A percentile compares a stretch with the other conserved stretches of the same genome.
phyloP scores from a whole-genome alignment of 768 basidiomycete genomes.

The Kondoa subrosea region DNA sequence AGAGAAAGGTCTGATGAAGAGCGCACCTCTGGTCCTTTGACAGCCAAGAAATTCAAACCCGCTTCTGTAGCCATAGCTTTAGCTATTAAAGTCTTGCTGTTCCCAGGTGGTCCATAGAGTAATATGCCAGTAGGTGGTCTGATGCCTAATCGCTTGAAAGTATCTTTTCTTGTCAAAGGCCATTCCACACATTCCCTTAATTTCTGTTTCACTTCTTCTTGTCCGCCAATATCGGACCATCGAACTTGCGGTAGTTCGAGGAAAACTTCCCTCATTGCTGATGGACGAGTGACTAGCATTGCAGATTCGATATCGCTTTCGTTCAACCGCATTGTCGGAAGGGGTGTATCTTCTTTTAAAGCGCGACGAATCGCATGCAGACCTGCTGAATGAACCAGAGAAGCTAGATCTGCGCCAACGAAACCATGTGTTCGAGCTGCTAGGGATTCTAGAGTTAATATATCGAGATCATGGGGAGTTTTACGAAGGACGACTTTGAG shows the following conservation, averaged over 20 bases:
- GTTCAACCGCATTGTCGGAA: slow-evolving; percentile 32
- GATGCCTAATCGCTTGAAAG: slow-evolving; percentile 73
- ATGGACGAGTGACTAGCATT: slow-evolving; percentile 66
- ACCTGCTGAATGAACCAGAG: slow-evolving; percentile 82
- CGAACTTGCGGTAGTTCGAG: slow-evolving; percentile 64
- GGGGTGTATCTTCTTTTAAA: background rate
- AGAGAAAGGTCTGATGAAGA: background rate
- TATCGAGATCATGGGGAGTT: slow-evolving; percentile 56
- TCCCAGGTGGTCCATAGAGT: slow-evolving; percentile 91
- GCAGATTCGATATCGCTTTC: slow-evolving; percentile 51
- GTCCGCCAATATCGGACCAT: slow-evolving; percentile 83
- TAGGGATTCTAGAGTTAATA: slow-evolving; percentile 46
- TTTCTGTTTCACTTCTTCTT: slow-evolving; percentile 60
- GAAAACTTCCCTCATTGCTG: slow-evolving; percentile 84
- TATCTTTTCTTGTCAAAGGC: slow-evolving; percentile 73
- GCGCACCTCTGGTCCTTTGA: slow-evolving; percentile 87
- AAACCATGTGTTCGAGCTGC: slow-evolving; percentile 74
- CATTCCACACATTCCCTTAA: slow-evolving; percentile 84
- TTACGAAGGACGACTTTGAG: slow-evolving; percentile 65
- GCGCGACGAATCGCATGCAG: slow-evolving; percentile 68
- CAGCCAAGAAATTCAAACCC: slow-evolving; percentile 87
- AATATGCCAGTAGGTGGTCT: slow-evolving; percentile 75
- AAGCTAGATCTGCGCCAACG: slow-evolving; percentile 87
- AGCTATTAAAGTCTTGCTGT: slow-evolving; percentile 84
- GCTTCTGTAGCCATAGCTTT: slow-evolving; percentile 84